These are phyloP conservation scores for Metarhizium guizhouense DNA, from an alignment of 2,329 filamentous ascomycete genomes.

Conservation along the genomic window DNA sequence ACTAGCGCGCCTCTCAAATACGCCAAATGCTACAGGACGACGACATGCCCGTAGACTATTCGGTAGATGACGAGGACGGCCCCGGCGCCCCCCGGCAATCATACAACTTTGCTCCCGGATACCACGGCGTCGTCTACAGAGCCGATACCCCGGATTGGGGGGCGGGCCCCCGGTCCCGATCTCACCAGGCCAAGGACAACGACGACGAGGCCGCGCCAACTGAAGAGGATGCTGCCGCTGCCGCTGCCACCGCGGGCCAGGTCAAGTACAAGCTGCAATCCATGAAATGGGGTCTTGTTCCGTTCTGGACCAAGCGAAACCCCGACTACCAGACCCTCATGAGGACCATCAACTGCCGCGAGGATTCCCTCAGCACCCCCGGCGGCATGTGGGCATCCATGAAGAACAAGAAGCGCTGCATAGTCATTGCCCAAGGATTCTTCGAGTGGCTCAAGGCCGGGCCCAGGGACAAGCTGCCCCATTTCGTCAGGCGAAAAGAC, in stretches of 20 bases:
- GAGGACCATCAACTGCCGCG: conserved; percentile 91
- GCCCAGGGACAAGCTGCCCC: conserved; percentile 69
- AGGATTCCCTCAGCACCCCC: conserved; percentile 69
- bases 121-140: conserved; percentile 77
- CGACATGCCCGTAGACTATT: conserved; percentile 63
- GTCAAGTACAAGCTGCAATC: conserved; percentile 73
- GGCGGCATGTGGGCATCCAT: conserved; percentile 87
- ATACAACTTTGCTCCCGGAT: conserved; percentile 90
- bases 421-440: conserved; percentile 85
- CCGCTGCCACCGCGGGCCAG: background rate
- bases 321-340: conserved; percentile 70
- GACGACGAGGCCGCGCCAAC: background rate
- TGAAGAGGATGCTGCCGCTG: background rate
- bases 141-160: conserved; percentile 59
- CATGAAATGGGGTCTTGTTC: conserved; percentile 95
- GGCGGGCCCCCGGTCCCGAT: conserved; percentile 29
- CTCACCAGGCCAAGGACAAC: background rate
- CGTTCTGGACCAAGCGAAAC: conserved; percentile 83
- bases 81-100: conserved; percentile 56
- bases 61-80: conserved; percentile 51
- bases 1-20: conserved; percentile 67
- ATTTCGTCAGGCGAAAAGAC: conserved; percentile 76
- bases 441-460: conserved; percentile 89
- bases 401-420: conserved; percentile 81
- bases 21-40: conserved; percentile 64